A percentile compares a stretch with the other conserved stretches of the same genome.
Conservation (phyloP, 2,329 filamentous ascomycete genomes). For the Cladosporium phlei region DNA sequence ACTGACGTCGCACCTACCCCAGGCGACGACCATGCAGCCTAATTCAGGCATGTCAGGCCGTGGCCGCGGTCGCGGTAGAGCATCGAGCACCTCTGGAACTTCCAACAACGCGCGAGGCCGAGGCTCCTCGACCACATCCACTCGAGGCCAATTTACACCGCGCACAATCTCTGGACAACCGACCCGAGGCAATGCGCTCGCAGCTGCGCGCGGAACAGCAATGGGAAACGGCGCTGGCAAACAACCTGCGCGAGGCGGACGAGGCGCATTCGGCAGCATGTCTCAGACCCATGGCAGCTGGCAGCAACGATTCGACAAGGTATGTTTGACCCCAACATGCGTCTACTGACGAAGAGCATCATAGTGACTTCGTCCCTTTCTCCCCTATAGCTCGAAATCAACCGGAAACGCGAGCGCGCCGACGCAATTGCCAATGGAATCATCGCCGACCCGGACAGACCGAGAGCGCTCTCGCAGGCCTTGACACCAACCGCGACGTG, state of each 20-base stretch:
- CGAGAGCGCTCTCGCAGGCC: constrained; percentile 55
- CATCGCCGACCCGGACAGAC: constrained; percentile 56
- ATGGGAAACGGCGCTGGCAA: constrained; percentile 1
- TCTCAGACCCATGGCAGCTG: constrained; percentile 15
- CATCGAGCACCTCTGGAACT: constrained; percentile 4
- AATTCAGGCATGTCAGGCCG: constrained; percentile 3
- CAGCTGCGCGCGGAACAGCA: not conserved
- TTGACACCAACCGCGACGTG: constrained; percentile 60
- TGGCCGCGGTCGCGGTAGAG: constrained; percentile 14
- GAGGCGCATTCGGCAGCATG: constrained; percentile 7
- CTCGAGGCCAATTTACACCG: constrained; percentile 8
- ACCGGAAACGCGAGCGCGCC: constrained; percentile 47
- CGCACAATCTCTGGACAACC: not conserved
- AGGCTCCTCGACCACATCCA: not conserved
- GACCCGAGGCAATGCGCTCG: constrained; percentile 3
- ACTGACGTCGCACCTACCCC: not conserved
- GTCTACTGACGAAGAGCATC: constrained; percentile 23
- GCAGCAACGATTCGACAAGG: constrained; percentile 22
- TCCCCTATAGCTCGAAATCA: constrained; percentile 40
- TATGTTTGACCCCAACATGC: constrained; percentile 15
- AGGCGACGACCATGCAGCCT: constrained; percentile 14
- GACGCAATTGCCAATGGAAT: constrained; percentile 50
- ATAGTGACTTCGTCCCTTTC: constrained; percentile 23
- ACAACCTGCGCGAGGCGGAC: not conserved
- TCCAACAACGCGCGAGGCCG: constrained; percentile 1